Conservation (phyloP, 1,284 basidiomycete species). For the Apiotrichum sp. region DNA sequence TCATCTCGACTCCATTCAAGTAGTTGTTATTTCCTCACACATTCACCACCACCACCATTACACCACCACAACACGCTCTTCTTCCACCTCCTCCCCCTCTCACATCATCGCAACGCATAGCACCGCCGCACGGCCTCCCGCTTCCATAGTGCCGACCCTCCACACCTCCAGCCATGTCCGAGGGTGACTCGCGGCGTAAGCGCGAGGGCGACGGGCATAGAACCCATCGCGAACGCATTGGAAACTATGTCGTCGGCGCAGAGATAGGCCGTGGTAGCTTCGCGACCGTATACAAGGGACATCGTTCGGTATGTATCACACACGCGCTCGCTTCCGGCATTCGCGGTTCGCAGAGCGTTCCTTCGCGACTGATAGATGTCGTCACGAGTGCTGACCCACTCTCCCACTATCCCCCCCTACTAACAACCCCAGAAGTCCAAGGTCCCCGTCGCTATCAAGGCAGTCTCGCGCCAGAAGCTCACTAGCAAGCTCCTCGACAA, state of each 20-base stretch:
- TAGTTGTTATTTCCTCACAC: too few relatives aligned
- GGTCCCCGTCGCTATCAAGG: constrained; percentile 85
- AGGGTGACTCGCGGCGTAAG: constrained; percentile 15
- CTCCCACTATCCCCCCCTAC: too few relatives aligned
- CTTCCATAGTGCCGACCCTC: too few relatives aligned
- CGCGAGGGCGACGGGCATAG: constrained; percentile 13
- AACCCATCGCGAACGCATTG: constrained; percentile 40
- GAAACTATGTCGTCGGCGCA: constrained; percentile 51
- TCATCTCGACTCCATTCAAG: too few relatives aligned
- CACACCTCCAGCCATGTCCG: constrained; percentile 4
- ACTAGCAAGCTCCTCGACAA: constrained; percentile 93
- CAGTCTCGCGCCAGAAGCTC: constrained; percentile 80
- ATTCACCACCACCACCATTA: too few relatives aligned
- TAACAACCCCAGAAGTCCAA: constrained; percentile 57
- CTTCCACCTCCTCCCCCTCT: too few relatives aligned
- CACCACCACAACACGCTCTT: too few relatives aligned
- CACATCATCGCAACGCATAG: too few relatives aligned
- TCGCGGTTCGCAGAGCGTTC: too few relatives aligned
- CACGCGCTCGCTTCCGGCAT: not conserved
- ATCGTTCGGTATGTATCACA: constrained; percentile 63
- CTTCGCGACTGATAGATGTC: too few relatives aligned
- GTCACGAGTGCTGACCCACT: too few relatives aligned
- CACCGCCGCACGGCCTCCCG: too few relatives aligned
- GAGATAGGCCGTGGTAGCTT: constrained; percentile 75
- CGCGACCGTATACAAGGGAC: constrained; percentile 91